These are phyloP conservation scores for Sphagnum contortum DNA, from an alignment of 225 moss, liverwort and hornwort species.

Conservation along the genomic window DNA sequence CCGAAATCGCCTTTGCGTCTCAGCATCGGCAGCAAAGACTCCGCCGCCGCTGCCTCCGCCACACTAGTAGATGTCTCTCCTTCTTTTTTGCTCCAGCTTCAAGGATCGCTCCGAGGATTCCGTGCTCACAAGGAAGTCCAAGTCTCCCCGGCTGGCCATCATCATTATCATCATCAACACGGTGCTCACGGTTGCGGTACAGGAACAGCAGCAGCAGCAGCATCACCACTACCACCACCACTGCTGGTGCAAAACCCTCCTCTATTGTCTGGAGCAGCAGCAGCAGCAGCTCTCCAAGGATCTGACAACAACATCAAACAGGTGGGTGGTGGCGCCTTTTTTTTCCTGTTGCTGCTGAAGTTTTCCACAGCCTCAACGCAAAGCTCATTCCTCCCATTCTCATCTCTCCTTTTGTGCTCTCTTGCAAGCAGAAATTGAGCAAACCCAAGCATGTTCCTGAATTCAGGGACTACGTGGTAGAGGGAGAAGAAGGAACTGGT, in stretches of 20 bases:
- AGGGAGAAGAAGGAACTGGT: conserved; percentile 64
- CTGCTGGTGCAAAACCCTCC: conserved; percentile 12
- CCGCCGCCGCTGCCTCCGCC: no score
- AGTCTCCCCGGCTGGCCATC: conserved; percentile 5
- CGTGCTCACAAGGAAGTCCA: conserved; percentile 7
- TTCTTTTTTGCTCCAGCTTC: conserved; percentile 18
- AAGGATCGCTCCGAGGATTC: conserved; percentile 20
- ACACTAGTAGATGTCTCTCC: conserved; percentile 16
- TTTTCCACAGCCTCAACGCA: no score
- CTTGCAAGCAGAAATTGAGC: conserved; percentile 25
- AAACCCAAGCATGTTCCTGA: conserved; percentile 40
- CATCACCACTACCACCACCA: no score
- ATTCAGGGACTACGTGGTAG: conserved; percentile 41
- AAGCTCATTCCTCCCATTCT: no score
- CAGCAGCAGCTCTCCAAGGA: conserved; percentile 4
- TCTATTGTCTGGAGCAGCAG: conserved; percentile 5
- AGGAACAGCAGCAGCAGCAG: conserved; percentile 4
- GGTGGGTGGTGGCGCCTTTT: no score
- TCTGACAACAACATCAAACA: no score
- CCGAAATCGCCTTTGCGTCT: conserved; percentile 22
- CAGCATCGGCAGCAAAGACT: neutral
- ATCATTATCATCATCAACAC: neutral
- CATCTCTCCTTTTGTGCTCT: neutral
- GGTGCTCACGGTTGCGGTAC: conserved; percentile 9
- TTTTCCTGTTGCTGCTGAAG: neutral